Conservation (phyloP, 75 land plant genomes). For the Picea glauca region DNA sequence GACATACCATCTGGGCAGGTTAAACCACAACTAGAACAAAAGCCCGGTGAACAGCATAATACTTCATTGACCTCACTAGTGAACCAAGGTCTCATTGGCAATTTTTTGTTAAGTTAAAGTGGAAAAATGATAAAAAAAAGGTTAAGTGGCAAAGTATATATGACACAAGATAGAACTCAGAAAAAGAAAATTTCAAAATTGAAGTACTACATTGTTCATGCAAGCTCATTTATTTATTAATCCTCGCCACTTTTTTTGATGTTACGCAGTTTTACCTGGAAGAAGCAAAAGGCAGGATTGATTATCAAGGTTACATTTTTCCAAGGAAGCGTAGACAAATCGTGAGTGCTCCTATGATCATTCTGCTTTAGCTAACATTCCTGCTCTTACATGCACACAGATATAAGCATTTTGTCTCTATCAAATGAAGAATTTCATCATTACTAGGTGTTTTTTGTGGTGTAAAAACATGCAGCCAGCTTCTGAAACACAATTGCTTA, state of each 20-base stretch:
- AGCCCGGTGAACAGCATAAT: no score
- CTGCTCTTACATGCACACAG: not conserved
- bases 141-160: not conserved
- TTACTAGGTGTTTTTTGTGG: not conserved
- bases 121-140: not conserved
- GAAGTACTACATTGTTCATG: not conserved
- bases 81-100: no score
- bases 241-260: not conserved
- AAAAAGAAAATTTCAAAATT: not conserved
- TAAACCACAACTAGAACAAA: no score
- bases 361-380: not conserved
- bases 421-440: not conserved
- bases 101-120: not conserved
- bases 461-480: constrained; percentile 69
- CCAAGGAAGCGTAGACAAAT: constrained; percentile 66
- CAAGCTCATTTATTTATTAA: not conserved
- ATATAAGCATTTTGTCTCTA: no score
- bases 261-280: constrained; percentile 79
- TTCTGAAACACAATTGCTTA: constrained; percentile 84
- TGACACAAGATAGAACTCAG: not conserved
- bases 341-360: constrained; percentile 27
- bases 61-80: no score
- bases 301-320: constrained; percentile 93
- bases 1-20: no score
- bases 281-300: constrained; percentile 87